phyloP scores from a whole-genome alignment of 345 rosid genomes.

The rapeseed (Brassica napus) region DNA sequence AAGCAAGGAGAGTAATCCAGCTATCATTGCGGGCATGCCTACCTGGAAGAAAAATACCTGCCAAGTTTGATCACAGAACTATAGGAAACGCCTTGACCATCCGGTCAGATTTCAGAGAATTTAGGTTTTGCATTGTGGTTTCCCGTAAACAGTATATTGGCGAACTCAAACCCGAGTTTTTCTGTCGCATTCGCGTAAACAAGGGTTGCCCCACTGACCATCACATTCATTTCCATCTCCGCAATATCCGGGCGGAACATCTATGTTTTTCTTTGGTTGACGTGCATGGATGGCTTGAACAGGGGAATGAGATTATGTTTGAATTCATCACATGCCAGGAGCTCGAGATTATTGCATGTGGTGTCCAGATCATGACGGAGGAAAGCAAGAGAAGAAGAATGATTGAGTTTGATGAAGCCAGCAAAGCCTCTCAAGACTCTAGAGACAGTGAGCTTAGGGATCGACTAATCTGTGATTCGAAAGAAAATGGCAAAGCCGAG shows the following conservation, averaged over 20 bases:
- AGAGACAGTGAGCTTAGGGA: neutral
- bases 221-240: neutral
- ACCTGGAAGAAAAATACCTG: neutral
- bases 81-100: constrained; percentile 6
- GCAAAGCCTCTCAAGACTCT: neutral
- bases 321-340: neutral
- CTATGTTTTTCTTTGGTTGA: neutral
- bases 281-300: constrained; percentile 11
- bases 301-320: neutral
- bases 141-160: neutral
- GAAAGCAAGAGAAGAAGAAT: neutral
- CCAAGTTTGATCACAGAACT: neutral
- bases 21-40: neutral
- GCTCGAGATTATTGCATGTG: neutral
- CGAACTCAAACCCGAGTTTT: neutral
- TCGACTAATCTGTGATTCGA: neutral
- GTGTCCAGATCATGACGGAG: neutral
- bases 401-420: neutral
- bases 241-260: neutral
- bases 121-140: neutral
- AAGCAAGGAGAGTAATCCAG: constrained; percentile 2
- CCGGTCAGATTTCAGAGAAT: neutral
- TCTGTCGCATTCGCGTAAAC: neutral
- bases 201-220: neutral
- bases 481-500: neutral